These are phyloP conservation scores for Heliamphora exappendiculata DNA, from an alignment of 148 eudicot species.

Conservation along the genomic window DNA sequence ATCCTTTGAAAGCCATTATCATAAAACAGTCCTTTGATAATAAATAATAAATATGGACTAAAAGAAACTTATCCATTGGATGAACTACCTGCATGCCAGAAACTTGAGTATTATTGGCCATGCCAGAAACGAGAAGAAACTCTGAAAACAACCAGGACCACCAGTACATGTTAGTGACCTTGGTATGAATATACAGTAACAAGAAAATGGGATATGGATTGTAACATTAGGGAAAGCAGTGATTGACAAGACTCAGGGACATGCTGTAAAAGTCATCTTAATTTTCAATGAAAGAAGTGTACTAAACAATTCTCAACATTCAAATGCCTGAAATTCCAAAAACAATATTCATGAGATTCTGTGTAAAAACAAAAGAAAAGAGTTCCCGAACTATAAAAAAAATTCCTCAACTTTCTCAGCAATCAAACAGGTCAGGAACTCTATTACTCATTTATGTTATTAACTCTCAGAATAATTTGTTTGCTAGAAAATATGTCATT, in stretches of 20 bases:
- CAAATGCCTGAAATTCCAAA: not conserved
- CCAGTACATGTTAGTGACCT: conserved; percentile 5
- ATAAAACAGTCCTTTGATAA: not conserved
- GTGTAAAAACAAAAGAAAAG: not conserved
- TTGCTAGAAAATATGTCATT: not conserved
- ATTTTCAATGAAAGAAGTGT: not conserved
- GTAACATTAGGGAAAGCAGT: not conserved
- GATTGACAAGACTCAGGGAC: not conserved
- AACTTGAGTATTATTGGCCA: conserved; percentile 39
- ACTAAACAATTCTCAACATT: not conserved
- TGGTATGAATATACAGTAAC: not conserved
- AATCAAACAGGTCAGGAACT: not conserved
- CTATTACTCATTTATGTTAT: not conserved
- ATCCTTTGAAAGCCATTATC: not conserved
- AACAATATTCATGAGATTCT: not conserved
- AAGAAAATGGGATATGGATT: not conserved
- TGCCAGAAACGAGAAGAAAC: conserved; percentile 5
- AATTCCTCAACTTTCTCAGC: not conserved
- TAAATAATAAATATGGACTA: not conserved
- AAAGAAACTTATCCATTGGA: not conserved
- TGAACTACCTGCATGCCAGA: conserved; percentile 35
- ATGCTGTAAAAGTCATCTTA: not conserved
- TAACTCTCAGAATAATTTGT: not conserved
- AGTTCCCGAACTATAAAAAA: not conserved
- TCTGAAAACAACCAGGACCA: conserved; percentile 18